Conservation (phyloP, 2,329 filamentous ascomycete species). For the Eurotiales sp. region DNA sequence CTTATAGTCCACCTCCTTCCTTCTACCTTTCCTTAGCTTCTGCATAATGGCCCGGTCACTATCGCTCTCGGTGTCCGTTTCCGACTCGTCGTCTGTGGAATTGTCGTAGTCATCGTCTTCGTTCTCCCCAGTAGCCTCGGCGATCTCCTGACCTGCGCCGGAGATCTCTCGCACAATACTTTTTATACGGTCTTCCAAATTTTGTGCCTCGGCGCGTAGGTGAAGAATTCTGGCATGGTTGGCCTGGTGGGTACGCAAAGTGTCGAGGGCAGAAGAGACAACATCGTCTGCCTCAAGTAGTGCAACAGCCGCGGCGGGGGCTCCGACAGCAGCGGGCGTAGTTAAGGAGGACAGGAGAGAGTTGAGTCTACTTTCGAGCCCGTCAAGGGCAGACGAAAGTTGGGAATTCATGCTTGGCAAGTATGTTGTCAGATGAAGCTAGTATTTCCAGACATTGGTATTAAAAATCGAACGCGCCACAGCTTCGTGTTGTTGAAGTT, state of each 20-base stretch:
- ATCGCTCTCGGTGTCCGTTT: slow-evolving; percentile 26
- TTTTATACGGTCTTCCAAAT: slow-evolving; percentile 39
- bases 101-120: slow-evolving; percentile 29
- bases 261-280: slow-evolving; percentile 38
- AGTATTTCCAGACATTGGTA: too few relatives aligned
- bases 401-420: slow-evolving; percentile 35
- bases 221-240: slow-evolving; percentile 42
- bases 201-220: slow-evolving; percentile 38
- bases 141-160: slow-evolving; percentile 38
- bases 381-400: slow-evolving; percentile 36
- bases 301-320: slow-evolving; percentile 37
- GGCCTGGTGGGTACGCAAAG: slow-evolving; percentile 42
- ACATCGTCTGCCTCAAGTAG: slow-evolving; percentile 42
- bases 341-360: slow-evolving; percentile 39
- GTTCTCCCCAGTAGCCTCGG: slow-evolving; percentile 23
- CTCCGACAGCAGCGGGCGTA: slow-evolving; percentile 41
- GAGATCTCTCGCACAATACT: slow-evolving; percentile 39
- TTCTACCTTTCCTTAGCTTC: slow-evolving; percentile 20
- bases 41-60: slow-evolving; percentile 23
- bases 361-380: slow-evolving; percentile 42
- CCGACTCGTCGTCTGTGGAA: slow-evolving; percentile 30
- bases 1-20: slow-evolving; percentile 41
- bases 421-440: not conserved
- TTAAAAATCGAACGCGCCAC: too few relatives aligned
- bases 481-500: too few relatives aligned